These are phyloP conservation scores for Kwoniella mangroviensis DNA, from an alignment of 768 basidiomycete species.

Conservation along the genomic window DNA sequence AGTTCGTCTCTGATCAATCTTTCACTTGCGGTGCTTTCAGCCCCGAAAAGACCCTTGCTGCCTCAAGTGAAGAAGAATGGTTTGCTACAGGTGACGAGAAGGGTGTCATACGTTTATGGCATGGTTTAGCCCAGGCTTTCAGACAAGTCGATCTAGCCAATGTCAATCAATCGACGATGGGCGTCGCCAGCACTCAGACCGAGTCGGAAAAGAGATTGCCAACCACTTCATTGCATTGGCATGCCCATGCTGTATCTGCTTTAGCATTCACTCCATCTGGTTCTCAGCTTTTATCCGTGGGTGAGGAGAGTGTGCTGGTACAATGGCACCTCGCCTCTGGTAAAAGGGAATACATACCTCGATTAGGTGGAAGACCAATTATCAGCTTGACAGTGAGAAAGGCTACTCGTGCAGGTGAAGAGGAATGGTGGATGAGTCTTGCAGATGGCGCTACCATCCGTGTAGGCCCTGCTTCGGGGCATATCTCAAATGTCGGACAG, in stretches of 20 bases:
- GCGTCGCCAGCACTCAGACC: conserved; percentile 15
- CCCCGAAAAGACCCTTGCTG: conserved; percentile 63
- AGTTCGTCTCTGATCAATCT: conserved; percentile 77
- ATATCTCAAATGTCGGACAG: conserved; percentile 62
- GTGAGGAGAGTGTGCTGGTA: conserved; percentile 94
- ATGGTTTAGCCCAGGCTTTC: conserved; percentile 72
- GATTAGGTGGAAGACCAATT: conserved; percentile 83
- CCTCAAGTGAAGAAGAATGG: conserved; percentile 66
- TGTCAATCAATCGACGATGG: background rate
- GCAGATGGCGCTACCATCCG: conserved; percentile 80
- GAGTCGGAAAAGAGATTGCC: conserved; percentile 68
- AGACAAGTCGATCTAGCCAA: conserved; percentile 36
- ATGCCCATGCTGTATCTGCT: conserved; percentile 88
- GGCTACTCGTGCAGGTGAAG: conserved; percentile 64
- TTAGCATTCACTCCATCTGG: conserved; percentile 87
- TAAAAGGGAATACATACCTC: conserved; percentile 87
- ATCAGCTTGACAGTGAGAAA: conserved; percentile 62
- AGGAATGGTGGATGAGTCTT: conserved; percentile 84
- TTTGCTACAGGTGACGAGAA: conserved; percentile 91
- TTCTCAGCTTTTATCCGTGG: conserved; percentile 88
- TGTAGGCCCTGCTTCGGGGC: conserved; percentile 72
- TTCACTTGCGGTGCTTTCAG: conserved; percentile 86
- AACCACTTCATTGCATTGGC: conserved; percentile 91
- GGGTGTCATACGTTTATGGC: conserved; percentile 88
- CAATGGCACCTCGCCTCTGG: conserved; percentile 93